These are phyloP conservation scores for Papilionanthe hybrid DNA, from an alignment of 116 monocot genomes.

Conservation along the genomic window DNA sequence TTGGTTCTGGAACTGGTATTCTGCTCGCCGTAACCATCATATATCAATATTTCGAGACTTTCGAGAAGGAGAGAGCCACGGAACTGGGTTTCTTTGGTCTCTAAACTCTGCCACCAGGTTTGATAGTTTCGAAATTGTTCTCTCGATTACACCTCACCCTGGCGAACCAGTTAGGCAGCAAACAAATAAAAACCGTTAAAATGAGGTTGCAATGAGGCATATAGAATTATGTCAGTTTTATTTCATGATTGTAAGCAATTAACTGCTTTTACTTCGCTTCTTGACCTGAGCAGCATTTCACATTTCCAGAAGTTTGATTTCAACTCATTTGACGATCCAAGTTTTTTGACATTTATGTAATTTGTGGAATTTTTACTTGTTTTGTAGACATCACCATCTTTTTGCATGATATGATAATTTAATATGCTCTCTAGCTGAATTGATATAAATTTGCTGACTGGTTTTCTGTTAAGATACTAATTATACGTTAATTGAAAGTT, in stretches of 20 bases:
- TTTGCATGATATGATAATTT: not conserved
- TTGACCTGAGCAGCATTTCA: not conserved
- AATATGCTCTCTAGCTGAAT: not conserved
- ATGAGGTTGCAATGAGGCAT: not conserved
- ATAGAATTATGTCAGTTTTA: not conserved
- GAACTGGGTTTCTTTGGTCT: slow-evolving; percentile 14
- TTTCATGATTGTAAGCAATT: not conserved
- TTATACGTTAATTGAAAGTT: no score
- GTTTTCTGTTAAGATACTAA: no score
- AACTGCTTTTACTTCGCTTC: not conserved
- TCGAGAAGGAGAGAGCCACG: slow-evolving; percentile 16
- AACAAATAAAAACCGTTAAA: not conserved
- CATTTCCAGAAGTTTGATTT: not conserved
- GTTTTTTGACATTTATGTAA: not conserved
- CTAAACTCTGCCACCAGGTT: not conserved
- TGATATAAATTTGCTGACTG: not conserved
- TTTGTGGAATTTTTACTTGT: not conserved
- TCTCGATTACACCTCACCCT: no score
- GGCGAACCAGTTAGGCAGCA: no score
- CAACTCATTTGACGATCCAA: not conserved
- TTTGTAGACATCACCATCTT: not conserved
- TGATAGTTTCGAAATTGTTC: no score
- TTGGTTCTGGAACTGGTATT: slow-evolving; percentile 20
- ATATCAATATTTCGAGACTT: slow-evolving; percentile 14
- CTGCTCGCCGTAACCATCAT: slow-evolving; percentile 19